phyloP scores from a whole-genome alignment of 169 alveolate species.

The Cryptosporidium meleagridis region DNA sequence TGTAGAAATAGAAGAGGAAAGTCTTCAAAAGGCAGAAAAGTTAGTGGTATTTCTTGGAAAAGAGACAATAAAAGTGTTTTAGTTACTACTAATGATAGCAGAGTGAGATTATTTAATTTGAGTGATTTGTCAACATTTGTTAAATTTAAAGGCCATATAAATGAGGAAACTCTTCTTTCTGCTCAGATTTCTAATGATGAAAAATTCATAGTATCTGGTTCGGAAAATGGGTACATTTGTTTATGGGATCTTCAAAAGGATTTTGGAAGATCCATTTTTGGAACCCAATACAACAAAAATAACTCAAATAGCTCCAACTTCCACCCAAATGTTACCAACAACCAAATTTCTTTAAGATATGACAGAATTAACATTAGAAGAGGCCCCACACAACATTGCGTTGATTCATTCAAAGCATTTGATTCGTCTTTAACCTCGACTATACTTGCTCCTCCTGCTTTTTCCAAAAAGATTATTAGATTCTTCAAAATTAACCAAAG shows the following conservation, averaged over 20 bases:
- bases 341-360: conserved; percentile 1
- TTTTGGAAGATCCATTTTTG: background rate
- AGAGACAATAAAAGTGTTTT: conserved; percentile 53
- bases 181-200: conserved; percentile 70
- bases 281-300: background rate
- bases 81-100: conserved; percentile 72
- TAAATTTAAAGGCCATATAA: conserved; percentile 55
- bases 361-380: conserved; percentile 37
- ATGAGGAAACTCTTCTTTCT: conserved; percentile 61
- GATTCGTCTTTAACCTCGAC: conserved; percentile 57
- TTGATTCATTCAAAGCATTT: conserved; percentile 66
- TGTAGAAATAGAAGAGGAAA: conserved; percentile 72
- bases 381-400: conserved; percentile 72
- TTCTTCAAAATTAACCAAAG: conserved; percentile 2
- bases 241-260: conserved; percentile 44
- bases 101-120: conserved; percentile 55
- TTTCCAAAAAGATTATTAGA: conserved; percentile 37
- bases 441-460: conserved; percentile 45
- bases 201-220: conserved; percentile 47
- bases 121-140: conserved; percentile 71
- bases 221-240: conserved; percentile 72
- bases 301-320: background rate
- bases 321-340: background rate
- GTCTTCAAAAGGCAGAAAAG: conserved; percentile 69
- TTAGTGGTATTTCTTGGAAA: conserved; percentile 68